Percentiles rank a stretch among this genome's conserved stretches.
phyloP scores from a whole-genome alignment of 768 basidiomycete genomes.

The Rhodotorula taiwanensis region DNA sequence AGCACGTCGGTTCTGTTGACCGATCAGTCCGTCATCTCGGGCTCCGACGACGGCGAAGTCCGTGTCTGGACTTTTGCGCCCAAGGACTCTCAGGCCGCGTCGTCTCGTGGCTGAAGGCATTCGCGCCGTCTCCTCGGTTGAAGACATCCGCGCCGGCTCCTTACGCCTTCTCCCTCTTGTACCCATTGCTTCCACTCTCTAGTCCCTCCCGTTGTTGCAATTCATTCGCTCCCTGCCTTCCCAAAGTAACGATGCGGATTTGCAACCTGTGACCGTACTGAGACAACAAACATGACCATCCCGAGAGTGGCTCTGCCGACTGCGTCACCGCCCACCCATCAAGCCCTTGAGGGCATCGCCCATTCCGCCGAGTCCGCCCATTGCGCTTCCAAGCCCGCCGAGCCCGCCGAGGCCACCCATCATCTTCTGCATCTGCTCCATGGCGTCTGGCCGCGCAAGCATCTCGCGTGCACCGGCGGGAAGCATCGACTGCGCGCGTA shows the following conservation, averaged over 20 bases:
- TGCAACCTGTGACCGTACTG: too few relatives aligned
- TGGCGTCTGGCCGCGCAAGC: slow-evolving; percentile 26
- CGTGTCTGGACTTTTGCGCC: slow-evolving; percentile 37
- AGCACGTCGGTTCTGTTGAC: slow-evolving; percentile 34
- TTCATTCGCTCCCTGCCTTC: too few relatives aligned
- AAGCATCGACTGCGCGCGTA: slow-evolving; percentile 64
- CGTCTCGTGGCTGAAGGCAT: not conserved
- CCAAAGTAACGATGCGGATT: too few relatives aligned
- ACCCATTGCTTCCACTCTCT: too few relatives aligned
- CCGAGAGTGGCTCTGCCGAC: too few relatives aligned
- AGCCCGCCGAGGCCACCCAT: slow-evolving; percentile 81
- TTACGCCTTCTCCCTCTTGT: too few relatives aligned
- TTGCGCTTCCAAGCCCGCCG: slow-evolving; percentile 51
- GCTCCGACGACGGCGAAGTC: slow-evolving; percentile 41
- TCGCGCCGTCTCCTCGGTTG: too few relatives aligned
- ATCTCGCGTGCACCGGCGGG: slow-evolving; percentile 66
- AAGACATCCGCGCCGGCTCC: too few relatives aligned
- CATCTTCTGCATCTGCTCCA: slow-evolving; percentile 68
- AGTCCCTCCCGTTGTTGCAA: too few relatives aligned
- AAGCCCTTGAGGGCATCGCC: slow-evolving; percentile 48
- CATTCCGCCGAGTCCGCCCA: slow-evolving; percentile 57
- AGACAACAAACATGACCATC: not conserved
- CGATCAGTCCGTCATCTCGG: slow-evolving; percentile 37
- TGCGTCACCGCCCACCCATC: slow-evolving; percentile 46
- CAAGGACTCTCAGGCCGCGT: not conserved